Percentiles rank a stretch among this genome's conserved stretches.
These are phyloP conservation scores for Areca catechu DNA, from an alignment of 176 grass and related monocot species.

Conservation along the genomic window DNA sequence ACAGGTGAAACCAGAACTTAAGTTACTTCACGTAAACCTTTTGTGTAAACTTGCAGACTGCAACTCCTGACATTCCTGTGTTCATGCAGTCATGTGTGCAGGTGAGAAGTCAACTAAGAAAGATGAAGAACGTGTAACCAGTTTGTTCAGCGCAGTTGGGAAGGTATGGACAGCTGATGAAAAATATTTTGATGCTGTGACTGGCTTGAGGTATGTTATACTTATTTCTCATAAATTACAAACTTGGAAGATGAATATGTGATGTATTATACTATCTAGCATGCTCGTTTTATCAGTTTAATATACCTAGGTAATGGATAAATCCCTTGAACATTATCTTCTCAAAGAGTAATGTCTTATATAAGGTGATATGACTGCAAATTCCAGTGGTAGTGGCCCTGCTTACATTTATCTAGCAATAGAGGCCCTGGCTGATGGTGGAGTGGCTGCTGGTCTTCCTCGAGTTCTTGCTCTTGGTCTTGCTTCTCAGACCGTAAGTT, in stretches of 20 bases:
- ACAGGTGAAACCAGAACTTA: too few species aligned
- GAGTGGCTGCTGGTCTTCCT: slow-evolving; percentile 96
- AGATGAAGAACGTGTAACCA: slow-evolving; percentile 67
- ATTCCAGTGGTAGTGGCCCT: slow-evolving; percentile 83
- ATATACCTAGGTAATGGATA: too few species aligned
- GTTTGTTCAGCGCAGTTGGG: slow-evolving; percentile 75
- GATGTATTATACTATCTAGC: too few species aligned
- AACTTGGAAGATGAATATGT: too few species aligned
- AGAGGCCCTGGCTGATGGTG: slow-evolving; percentile 96
- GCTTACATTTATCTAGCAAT: slow-evolving; percentile 94
- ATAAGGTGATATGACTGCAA: slow-evolving; percentile 3
- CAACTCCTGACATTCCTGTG: slow-evolving; percentile 10
- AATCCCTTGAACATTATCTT: too few species aligned
- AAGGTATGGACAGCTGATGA: slow-evolving; percentile 98
- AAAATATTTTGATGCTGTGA: slow-evolving; percentile 97
- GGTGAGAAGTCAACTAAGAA: slow-evolving; percentile 70
- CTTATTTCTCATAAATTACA: background rate
- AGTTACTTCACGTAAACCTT: too few species aligned
- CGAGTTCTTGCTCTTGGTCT: slow-evolving; percentile 89
- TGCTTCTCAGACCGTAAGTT: slow-evolving; percentile 81
- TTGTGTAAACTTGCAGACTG: background rate
- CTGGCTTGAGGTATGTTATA: slow-evolving; percentile 70
- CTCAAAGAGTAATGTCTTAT: background rate
- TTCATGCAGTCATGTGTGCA: slow-evolving; percentile 63
- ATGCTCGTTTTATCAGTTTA: too few species aligned